Conservation (phyloP, 768 basidiomycete species). For the Boletus fagicola region DNA sequence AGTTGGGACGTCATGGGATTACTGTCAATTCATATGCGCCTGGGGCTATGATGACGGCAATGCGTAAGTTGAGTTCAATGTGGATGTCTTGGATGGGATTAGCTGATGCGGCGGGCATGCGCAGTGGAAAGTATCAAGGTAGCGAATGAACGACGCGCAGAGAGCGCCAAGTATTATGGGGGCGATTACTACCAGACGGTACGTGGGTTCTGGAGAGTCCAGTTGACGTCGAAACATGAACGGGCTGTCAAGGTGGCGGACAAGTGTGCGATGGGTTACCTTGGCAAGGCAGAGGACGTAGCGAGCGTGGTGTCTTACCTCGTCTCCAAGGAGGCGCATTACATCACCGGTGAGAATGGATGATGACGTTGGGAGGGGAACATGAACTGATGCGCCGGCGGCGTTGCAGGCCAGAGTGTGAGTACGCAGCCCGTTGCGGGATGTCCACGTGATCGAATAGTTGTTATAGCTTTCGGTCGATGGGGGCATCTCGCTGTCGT, state of each 20-base stretch:
- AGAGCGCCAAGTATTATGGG: not conserved
- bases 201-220: not conserved
- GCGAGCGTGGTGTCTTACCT: conserved; percentile 32
- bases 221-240: not conserved
- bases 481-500: conserved; percentile 15
- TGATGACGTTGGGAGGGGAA: not conserved
- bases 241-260: not conserved
- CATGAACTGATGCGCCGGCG: not conserved
- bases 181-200: conserved; percentile 2
- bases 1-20: conserved; percentile 27
- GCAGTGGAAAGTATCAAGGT: conserved; percentile 1
- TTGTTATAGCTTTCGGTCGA: conserved; percentile 5
- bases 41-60: conserved; percentile 25
- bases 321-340: conserved; percentile 29
- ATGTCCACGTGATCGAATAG: conserved; percentile 3
- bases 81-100: not conserved
- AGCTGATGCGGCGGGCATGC: not conserved
- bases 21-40: conserved; percentile 33
- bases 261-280: conserved; percentile 5
- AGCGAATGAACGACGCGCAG: not conserved
- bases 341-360: conserved; percentile 26
- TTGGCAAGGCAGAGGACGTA: conserved; percentile 20
- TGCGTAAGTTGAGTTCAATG: conserved; percentile 14
- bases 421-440: not conserved
- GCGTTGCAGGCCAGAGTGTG: not conserved